Evolutionary conservation across 1,284 basidiomycete species (phyloP).

Genomic region (Malassezia restricta): DNA sequence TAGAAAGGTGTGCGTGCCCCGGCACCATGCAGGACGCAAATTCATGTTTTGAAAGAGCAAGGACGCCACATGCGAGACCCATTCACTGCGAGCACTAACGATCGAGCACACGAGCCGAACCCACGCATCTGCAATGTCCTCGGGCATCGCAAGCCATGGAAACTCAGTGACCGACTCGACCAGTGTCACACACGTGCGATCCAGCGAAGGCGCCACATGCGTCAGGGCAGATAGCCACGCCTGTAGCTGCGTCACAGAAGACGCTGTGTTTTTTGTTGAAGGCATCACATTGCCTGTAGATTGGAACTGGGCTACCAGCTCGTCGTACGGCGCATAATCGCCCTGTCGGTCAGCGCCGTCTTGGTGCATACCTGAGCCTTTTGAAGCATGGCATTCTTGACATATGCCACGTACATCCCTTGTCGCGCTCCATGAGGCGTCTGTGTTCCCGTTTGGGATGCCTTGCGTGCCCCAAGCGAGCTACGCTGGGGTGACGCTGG

Average conservation of each 20-base stretch:
- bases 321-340: conserved; percentile 47
- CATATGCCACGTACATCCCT: conserved; percentile 72
- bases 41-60: conserved; percentile 11
- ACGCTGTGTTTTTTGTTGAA: background rate
- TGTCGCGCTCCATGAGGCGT: conserved; percentile 30
- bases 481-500: conserved; percentile 8
- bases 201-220: conserved; percentile 57
- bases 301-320: conserved; percentile 51
- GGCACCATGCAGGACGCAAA: conserved; percentile 15
- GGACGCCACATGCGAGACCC: conserved; percentile 61
- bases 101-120: conserved; percentile 70
- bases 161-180: conserved; percentile 75
- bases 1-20: conserved; percentile 14
- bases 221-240: conserved; percentile 50
- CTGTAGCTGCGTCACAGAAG: conserved; percentile 28
- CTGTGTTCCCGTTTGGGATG: background rate
- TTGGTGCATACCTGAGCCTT: conserved; percentile 55
- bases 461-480: background rate
- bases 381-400: conserved; percentile 67
- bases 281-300: conserved; percentile 13
- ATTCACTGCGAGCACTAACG: conserved; percentile 83
- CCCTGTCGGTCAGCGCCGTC: conserved; percentile 11
- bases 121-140: conserved; percentile 54
- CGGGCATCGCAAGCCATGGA: conserved; percentile 75
- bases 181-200: conserved; percentile 63